Base-by-base conservation (phyloP, 768 basidiomycete species). In the Chiua virens region DNA sequence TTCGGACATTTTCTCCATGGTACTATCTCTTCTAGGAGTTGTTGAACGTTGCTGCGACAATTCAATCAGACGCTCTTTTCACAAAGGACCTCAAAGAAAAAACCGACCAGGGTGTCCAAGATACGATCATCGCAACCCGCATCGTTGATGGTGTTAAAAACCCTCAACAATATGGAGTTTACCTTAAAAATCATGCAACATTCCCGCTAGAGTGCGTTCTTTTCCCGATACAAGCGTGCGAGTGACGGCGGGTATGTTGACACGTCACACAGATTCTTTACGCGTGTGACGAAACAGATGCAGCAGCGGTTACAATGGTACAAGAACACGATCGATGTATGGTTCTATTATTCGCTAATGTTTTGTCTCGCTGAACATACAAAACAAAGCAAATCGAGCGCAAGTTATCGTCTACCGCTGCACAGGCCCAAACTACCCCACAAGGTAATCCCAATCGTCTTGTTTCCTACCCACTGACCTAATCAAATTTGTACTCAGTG, bases 61-160 rank as follows among this genome's bases (percentile, higher is more conserved):
- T 87, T 34, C 83, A 82, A 47, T 79, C 82, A 14, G 91, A 93
- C 63, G 70, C 79, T 21, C 77, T 80, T 48, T 77, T 81, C 37
- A 83, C 85, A 23, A 79, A 79, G 52, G 87, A 91, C 66, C 71
- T 92, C 43, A 87, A 86, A 63, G 70, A 74, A 3, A 89, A 88
- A 73, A 82, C 85, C 11, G 87, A 91, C 45, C 83, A 86, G 67
- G 79, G 86, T 0, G 84, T 42, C 56, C 83, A 89, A 69, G 91
- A 92, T 59, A 88, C 85, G 21, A 89, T 92, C 47, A 75, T 83
- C 25, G 82, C 87, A 3, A 89, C 82, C 9, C 81, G 82, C 23
- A 85, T 92, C 48, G 75, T 93, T 42, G 89, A 91, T 57, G 89
- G 84, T 7, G 89, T 87, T 71, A 80, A 77, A 54, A 86, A 86